Conservation (phyloP, 2,329 filamentous ascomycete species). For the Aspergillus spinulosporus region DNA sequence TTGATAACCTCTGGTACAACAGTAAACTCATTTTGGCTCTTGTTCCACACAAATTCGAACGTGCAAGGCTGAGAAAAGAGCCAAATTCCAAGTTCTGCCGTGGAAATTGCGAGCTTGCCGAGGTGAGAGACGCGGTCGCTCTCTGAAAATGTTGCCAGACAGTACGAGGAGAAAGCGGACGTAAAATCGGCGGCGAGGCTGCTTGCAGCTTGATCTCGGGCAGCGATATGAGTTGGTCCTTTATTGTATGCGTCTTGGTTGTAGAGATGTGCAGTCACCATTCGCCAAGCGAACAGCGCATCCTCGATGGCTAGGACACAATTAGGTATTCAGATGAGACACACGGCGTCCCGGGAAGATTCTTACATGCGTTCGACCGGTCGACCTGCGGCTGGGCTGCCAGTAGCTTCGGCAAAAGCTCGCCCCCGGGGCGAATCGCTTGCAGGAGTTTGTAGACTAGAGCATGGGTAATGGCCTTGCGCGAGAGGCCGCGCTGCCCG, state of each 20-base stretch:
- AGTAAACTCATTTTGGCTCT: background rate
- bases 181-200: slow-evolving; percentile 19
- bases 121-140: slow-evolving; percentile 24
- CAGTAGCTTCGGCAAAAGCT: slow-evolving; percentile 15
- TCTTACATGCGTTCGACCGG: background rate
- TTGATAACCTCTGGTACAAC: slow-evolving; percentile 26
- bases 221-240: background rate
- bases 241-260: background rate
- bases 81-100: slow-evolving; percentile 28
- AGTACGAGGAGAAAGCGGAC: slow-evolving; percentile 24
- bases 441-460: slow-evolving; percentile 22
- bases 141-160: slow-evolving; percentile 15
- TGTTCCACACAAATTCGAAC: slow-evolving; percentile 24
- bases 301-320: slow-evolving; percentile 13
- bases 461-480: slow-evolving; percentile 26
- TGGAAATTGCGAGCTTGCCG: slow-evolving; percentile 20
- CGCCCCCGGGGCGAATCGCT: slow-evolving; percentile 19
- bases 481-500: slow-evolving; percentile 9
- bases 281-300: slow-evolving; percentile 31
- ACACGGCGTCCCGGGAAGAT: too few species aligned
- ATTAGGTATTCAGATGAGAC: too few species aligned
- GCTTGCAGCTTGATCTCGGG: slow-evolving; percentile 1
- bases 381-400: background rate
- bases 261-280: slow-evolving; percentile 29
- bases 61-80: slow-evolving; percentile 31